These are phyloP conservation scores for Botrytis medusae DNA, from an alignment of 2,329 filamentous ascomycete species.

Conservation along the genomic window DNA sequence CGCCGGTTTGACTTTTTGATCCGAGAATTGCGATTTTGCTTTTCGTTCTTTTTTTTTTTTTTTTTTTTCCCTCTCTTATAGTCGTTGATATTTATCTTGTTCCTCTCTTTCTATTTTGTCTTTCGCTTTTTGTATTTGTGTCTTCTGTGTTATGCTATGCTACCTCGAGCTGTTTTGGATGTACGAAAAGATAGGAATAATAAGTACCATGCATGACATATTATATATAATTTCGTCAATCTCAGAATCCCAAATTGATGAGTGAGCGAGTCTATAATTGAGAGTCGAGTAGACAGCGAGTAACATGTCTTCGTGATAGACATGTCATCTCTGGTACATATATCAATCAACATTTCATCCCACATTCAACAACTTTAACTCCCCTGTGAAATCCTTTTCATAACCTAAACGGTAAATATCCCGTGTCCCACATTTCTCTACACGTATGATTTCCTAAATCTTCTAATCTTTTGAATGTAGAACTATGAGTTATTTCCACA, in stretches of 20 bases:
- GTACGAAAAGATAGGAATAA: neutral
- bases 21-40: neutral
- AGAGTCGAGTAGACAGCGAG: neutral
- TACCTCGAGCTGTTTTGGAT: neutral
- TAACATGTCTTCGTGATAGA: neutral
- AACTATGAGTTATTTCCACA: neutral
- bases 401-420: neutral
- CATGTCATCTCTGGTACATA: neutral
- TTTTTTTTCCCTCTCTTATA: neutral
- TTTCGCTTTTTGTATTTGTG: neutral
- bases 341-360: neutral
- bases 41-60: neutral
- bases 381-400: neutral
- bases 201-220: neutral
- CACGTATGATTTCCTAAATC: accelerated
- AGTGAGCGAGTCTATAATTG: neutral
- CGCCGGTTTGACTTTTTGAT: neutral
- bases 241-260: neutral
- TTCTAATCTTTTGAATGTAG: neutral
- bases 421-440: neutral
- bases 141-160: neutral
- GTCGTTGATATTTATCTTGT: neutral
- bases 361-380: neutral
- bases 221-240: neutral
- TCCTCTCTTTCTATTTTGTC: neutral